Percentiles rank a stretch among this genome's conserved stretches.
These are phyloP conservation scores for Perkinsus marinus DNA, from an alignment of 169 alveolate genomes.

Conservation along the genomic window DNA sequence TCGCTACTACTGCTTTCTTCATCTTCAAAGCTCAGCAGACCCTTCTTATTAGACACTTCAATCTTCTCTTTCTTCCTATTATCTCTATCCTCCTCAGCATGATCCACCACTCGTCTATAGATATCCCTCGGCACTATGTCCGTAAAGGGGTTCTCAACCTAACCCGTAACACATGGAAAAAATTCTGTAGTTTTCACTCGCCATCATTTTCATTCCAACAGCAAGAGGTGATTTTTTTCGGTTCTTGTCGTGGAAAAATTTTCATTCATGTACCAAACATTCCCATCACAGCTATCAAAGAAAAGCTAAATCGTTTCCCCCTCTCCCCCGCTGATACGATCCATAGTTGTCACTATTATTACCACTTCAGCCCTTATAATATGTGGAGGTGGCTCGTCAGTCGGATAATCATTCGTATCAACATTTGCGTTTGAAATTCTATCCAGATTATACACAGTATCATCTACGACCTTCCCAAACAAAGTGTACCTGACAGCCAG, in stretches of 20 bases:
- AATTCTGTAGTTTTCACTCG: too few species aligned
- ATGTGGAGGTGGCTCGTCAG: not conserved
- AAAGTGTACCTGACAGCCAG: not conserved
- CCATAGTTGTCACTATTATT: not conserved
- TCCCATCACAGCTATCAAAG: not conserved
- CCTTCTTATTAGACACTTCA: not conserved
- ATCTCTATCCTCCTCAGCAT: not conserved
- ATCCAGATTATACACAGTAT: not conserved
- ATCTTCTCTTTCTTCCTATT: not conserved
- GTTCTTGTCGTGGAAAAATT: too few species aligned
- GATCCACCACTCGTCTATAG: not conserved
- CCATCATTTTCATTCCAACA: too few species aligned
- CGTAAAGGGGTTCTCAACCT: not conserved
- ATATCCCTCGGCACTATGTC: not conserved
- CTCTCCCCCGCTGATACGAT: not conserved
- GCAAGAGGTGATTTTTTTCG: too few species aligned
- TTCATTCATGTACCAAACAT: not conserved
- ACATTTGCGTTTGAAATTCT: not conserved
- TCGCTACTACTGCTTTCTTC: not conserved
- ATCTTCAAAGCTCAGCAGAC: not conserved
- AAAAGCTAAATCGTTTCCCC: not conserved
- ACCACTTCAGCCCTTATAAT: not conserved
- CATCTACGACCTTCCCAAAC: not conserved
- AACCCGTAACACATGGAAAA: not conserved
- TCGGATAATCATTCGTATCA: not conserved